Percentiles rank a stretch among this genome's conserved stretches.
These are phyloP conservation scores for Phialophora verrucosa DNA, from an alignment of 2,329 filamentous ascomycete species.

Conservation along the genomic window DNA sequence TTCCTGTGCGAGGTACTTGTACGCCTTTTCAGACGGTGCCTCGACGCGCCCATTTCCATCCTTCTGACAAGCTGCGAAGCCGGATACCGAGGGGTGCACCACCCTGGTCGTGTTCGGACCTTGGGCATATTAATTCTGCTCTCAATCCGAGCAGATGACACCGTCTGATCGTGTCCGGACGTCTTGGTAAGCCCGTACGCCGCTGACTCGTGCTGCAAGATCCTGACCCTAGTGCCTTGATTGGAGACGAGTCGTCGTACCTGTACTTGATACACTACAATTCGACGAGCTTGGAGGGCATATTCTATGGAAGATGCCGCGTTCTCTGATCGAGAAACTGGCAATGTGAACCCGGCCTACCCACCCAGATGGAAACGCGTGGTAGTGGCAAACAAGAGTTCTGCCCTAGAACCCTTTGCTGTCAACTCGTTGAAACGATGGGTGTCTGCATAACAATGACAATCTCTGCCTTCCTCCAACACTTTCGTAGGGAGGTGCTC, in stretches of 20 bases:
- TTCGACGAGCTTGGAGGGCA: conserved; percentile 44
- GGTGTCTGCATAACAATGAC: conserved; percentile 59
- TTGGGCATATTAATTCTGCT: background rate
- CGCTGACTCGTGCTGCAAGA: background rate
- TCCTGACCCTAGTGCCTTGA: background rate
- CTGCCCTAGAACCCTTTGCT: conserved; percentile 15
- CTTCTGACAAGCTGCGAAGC: background rate
- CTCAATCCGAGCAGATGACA: background rate
- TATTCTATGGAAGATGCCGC: conserved; percentile 40
- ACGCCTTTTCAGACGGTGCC: background rate
- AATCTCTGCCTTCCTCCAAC: too few species aligned
- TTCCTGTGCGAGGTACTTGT: too few species aligned
- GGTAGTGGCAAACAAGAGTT: conserved; percentile 52
- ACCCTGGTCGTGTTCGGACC: background rate
- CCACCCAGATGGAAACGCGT: conserved; percentile 53
- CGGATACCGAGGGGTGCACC: background rate
- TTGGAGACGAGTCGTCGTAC: background rate
- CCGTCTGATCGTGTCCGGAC: background rate
- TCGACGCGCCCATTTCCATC: background rate
- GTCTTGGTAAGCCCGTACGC: background rate
- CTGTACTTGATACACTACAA: background rate
- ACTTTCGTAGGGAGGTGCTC: background rate
- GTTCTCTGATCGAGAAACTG: background rate
- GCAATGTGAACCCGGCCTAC: conserved; percentile 61
- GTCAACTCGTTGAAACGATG: conserved; percentile 52